Evolutionary conservation across 1,284 basidiomycete species (phyloP).

Genomic region (Ceratobasidium sp.): DNA sequence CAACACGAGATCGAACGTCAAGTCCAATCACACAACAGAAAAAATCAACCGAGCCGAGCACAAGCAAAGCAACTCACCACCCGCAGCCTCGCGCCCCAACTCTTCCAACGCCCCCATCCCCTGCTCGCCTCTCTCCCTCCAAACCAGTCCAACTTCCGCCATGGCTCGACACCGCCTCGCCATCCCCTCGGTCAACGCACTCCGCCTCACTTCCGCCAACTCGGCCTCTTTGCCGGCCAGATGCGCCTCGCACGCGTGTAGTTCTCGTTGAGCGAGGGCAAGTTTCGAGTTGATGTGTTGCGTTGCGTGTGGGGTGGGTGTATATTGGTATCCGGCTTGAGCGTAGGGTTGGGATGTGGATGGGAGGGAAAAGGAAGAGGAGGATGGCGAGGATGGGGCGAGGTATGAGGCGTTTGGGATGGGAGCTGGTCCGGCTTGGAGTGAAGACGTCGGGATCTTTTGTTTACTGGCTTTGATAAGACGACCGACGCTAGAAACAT

Average conservation of each 20-base stretch:
- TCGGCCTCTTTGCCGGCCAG: constrained; percentile 75
- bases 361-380: constrained; percentile 57
- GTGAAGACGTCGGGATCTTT: constrained; percentile 49
- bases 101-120: constrained; percentile 62
- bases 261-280: constrained; percentile 73
- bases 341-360: constrained; percentile 47
- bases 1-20: no score
- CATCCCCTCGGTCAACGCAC: constrained; percentile 71
- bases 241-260: constrained; percentile 82
- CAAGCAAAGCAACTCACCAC: constrained; percentile 14
- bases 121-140: constrained; percentile 74
- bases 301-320: constrained; percentile 45
- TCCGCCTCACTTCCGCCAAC: constrained; percentile 66
- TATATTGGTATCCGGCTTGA: background rate
- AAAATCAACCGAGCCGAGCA: background rate
- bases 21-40: background rate
- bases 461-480: constrained; percentile 79
- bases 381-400: constrained; percentile 59
- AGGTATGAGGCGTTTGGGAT: constrained; percentile 60
- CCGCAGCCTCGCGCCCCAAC: constrained; percentile 25
- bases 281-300: constrained; percentile 65
- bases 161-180: constrained; percentile 72
- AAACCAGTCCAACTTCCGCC: constrained; percentile 73
- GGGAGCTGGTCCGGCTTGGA: constrained; percentile 49
- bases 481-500: constrained; percentile 71